Conservation (phyloP, 495 filamentous ascomycete species). For the Tuber melanosporum region DNA sequence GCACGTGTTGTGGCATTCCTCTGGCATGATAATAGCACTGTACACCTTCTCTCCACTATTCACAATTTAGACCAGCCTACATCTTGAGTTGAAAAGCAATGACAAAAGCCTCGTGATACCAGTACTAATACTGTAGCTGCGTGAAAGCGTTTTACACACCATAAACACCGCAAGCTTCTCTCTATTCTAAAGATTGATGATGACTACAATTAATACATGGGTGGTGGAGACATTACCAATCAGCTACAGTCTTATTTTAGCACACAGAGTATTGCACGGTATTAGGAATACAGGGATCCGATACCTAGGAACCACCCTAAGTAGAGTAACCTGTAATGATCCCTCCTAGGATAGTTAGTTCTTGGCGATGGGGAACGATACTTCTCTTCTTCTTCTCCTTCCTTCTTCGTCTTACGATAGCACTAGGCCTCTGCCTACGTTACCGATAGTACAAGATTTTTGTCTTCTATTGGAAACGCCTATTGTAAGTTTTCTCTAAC, state of each 20-base stretch:
- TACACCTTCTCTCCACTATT: constrained; percentile 14
- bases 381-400: no score
- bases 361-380: no score
- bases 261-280: constrained; percentile 14
- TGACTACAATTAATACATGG: constrained; percentile 31
- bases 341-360: no score
- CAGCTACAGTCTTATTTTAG: constrained; percentile 22
- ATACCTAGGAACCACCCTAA: no score
- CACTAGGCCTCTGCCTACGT: no score
- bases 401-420: no score
- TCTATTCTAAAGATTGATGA: constrained; percentile 18
- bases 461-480: no score
- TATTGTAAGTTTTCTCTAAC: no score
- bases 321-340: no score
- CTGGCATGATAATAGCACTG: constrained; percentile 15
- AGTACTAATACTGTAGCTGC: constrained; percentile 1
- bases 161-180: neutral
- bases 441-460: no score
- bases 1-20: neutral
- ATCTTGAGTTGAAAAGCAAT: neutral
- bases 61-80: constrained; percentile 3
- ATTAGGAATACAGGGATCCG: no score
- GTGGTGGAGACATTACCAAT: constrained; percentile 30
- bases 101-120: constrained; percentile 4
- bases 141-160: neutral